A percentile compares a stretch with the other conserved stretches of the same genome.
phyloP scores from a whole-genome alignment of 2,329 filamentous ascomycete species.

The Thielaviopsis populi region DNA sequence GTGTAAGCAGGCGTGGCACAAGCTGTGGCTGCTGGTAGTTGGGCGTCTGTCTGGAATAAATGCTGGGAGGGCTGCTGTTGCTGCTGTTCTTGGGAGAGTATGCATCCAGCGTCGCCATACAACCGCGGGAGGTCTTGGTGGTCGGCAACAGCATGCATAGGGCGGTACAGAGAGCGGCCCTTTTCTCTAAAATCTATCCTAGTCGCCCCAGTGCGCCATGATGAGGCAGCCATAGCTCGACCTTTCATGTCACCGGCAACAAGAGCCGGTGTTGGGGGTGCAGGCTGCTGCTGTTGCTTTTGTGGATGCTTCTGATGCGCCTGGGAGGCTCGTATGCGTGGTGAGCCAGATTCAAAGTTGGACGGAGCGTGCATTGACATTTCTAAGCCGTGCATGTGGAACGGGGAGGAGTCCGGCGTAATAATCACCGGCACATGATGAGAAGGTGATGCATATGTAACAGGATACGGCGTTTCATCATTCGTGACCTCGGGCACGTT shows the following conservation, averaged over 20 bases:
- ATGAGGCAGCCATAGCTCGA: background rate
- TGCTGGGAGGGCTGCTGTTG: background rate
- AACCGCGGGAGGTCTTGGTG: background rate
- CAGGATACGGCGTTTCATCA: background rate
- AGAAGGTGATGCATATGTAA: background rate
- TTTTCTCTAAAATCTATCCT: background rate
- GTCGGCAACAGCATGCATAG: conserved; percentile 9
- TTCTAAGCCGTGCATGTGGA: background rate
- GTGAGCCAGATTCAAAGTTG: background rate
- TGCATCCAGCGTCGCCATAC: background rate
- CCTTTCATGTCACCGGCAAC: background rate
- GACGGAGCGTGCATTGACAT: background rate
- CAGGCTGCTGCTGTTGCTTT: background rate
- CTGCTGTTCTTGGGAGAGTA: background rate
- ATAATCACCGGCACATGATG: background rate
- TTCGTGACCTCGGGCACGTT: background rate
- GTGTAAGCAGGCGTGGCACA: background rate
- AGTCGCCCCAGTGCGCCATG: background rate
- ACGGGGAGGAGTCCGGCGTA: background rate
- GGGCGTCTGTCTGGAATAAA: background rate
- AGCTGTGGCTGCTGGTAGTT: background rate
- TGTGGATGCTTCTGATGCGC: background rate
- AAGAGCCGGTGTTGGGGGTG: background rate
- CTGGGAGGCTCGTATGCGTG: background rate
- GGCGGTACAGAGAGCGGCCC: background rate